phyloP scores from a whole-genome alignment of 2,329 filamentous ascomycete species.

The Neophaeococcomyces aloes region DNA sequence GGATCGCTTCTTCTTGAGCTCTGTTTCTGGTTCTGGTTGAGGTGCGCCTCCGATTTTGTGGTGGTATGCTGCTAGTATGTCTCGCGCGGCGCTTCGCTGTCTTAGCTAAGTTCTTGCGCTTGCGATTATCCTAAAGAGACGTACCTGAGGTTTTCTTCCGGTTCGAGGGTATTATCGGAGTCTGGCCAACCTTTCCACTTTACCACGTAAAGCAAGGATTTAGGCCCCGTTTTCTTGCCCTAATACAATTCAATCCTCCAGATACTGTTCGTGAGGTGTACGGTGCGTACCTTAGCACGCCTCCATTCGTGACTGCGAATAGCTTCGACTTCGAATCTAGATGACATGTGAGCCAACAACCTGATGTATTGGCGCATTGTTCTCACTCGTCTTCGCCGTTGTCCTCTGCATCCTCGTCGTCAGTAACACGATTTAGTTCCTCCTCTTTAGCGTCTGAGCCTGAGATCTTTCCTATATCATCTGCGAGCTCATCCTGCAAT shows the following conservation, averaged over 20 bases:
- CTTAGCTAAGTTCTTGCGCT: not conserved
- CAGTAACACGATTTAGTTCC: slow-evolving; percentile 20
- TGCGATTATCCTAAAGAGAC: slow-evolving; percentile 23
- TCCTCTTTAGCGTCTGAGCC: slow-evolving; percentile 23
- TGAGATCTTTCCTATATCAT: slow-evolving; percentile 22
- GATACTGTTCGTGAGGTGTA: no score
- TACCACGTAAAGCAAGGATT: slow-evolving; percentile 28
- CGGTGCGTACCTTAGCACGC: no score
- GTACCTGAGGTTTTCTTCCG: slow-evolving; percentile 33
- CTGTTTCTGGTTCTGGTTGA: slow-evolving; percentile 8
- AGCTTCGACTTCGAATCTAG: slow-evolving; percentile 33
- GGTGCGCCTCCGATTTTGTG: slow-evolving; percentile 33
- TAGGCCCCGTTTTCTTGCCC: no score
- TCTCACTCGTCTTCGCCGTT: slow-evolving; percentile 28
- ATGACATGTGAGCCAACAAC: not conserved
- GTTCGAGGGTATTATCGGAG: slow-evolving; percentile 36
- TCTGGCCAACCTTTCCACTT: slow-evolving; percentile 40
- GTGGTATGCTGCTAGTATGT: slow-evolving; percentile 33
- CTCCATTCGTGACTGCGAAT: slow-evolving; percentile 29
- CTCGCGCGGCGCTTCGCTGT: slow-evolving; percentile 27
- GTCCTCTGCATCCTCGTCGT: slow-evolving; percentile 23
- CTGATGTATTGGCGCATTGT: slow-evolving; percentile 20
- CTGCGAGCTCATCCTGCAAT: slow-evolving; percentile 15
- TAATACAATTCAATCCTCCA: no score
- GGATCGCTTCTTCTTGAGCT: slow-evolving; percentile 18